These are phyloP conservation scores for Populus hybrid DNA, from an alignment of 441 rosid species.

Conservation along the genomic window DNA sequence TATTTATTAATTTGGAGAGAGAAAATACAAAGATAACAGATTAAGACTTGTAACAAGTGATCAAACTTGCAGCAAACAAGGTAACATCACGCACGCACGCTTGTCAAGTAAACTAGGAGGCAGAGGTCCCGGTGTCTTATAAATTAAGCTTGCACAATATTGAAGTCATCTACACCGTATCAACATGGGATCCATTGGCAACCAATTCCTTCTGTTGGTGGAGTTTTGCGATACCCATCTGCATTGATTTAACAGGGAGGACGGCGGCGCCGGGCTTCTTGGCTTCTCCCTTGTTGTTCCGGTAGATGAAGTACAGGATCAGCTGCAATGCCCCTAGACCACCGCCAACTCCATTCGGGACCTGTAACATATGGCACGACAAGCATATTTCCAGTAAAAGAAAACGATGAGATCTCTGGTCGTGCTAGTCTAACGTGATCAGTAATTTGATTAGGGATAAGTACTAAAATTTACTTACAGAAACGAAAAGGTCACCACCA, in stretches of 20 bases:
- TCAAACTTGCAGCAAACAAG: not conserved
- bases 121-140: not conserved
- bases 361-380: constrained; percentile 30
- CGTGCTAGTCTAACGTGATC: not conserved
- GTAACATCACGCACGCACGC: too few relatives aligned
- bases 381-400: not conserved
- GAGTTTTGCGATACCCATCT: constrained; percentile 38
- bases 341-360: constrained; percentile 84
- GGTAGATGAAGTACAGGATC: constrained; percentile 68
- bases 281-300: constrained; percentile 41
- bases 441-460: too few relatives aligned
- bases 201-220: constrained; percentile 4
- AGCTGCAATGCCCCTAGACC: constrained; percentile 66
- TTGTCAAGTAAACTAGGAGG: not conserved
- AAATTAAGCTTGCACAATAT: not conserved
- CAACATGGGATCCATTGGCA: constrained; percentile 19
- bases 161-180: constrained; percentile 22
- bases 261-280: constrained; percentile 12
- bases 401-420: not conserved
- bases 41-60: not conserved
- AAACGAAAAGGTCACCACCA: constrained; percentile 76
- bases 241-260: constrained; percentile 27
- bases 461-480: constrained; percentile 44
- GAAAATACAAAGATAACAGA: not conserved
- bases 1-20: not conserved